phyloP scores from a whole-genome alignment of 441 rosid genomes.

The Metrosideros polymorpha region DNA sequence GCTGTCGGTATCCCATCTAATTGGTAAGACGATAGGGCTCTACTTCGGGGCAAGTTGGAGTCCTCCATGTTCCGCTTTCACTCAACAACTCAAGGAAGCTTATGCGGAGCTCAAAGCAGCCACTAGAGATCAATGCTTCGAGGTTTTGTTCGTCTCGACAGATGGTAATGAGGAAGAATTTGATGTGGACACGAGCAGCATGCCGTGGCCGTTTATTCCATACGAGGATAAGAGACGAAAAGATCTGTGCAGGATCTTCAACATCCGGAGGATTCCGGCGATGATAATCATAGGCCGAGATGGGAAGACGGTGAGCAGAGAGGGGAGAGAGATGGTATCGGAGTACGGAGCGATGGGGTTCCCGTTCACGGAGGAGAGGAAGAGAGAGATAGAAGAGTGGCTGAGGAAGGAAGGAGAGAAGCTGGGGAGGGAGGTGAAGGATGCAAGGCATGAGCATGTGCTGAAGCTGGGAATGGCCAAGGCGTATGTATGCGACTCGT shows the following conservation, averaged over 20 bases:
- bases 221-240: constrained; percentile 56
- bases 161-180: constrained; percentile 62
- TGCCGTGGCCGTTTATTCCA: constrained; percentile 84
- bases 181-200: constrained; percentile 27
- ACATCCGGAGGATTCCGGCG: constrained; percentile 61
- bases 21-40: constrained; percentile 69
- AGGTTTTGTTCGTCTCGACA: constrained; percentile 51
- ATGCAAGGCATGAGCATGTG: constrained; percentile 52
- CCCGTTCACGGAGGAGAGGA: constrained; percentile 54
- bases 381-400: constrained; percentile 39
- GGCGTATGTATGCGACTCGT: constrained; percentile 60
- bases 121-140: constrained; percentile 24
- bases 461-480: constrained; percentile 78
- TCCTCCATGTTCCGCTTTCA: constrained; percentile 69
- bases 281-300: constrained; percentile 60
- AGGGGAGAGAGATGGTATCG: constrained; percentile 47
- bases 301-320: constrained; percentile 45
- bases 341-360: constrained; percentile 55
- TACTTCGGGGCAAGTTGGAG: constrained; percentile 78
- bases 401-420: constrained; percentile 59
- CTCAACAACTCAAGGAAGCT: constrained; percentile 43
- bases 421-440: constrained; percentile 44
- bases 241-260: constrained; percentile 60
- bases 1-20: constrained; percentile 45
- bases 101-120: constrained; percentile 32